Percentiles rank a stretch among this genome's conserved stretches.
phyloP scores from a whole-genome alignment of 108 stramenopile species.

The Skeletonema menzelii region DNA sequence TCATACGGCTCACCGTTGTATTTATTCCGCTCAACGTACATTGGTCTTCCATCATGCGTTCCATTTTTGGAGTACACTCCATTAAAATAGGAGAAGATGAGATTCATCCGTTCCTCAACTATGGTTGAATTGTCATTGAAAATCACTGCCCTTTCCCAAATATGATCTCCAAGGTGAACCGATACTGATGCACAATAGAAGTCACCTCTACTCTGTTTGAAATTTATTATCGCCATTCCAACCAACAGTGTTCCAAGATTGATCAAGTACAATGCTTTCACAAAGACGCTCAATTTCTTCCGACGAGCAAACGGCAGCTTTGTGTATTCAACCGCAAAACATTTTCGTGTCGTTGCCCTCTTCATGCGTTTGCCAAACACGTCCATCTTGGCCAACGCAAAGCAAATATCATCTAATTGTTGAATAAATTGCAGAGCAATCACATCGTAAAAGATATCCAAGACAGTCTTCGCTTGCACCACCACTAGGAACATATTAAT shows the following conservation, averaged over 20 bases:
- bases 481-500: slow-evolving; percentile 4
- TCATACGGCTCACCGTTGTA: neutral
- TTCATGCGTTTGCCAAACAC: neutral
- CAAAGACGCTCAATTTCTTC: slow-evolving; percentile 20
- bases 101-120: neutral
- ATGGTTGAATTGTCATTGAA: neutral
- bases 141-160: slow-evolving; percentile 30
- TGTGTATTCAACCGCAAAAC: slow-evolving; percentile 22
- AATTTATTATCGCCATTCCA: slow-evolving; percentile 16
- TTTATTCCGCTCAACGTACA: slow-evolving; percentile 37
- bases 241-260: slow-evolving; percentile 14
- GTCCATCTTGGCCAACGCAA: slow-evolving; percentile 4
- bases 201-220: slow-evolving; percentile 10
- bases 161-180: slow-evolving; percentile 13
- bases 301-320: slow-evolving; percentile 13
- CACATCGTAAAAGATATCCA: slow-evolving; percentile 10
- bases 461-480: neutral
- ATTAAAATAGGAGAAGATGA: slow-evolving; percentile 41
- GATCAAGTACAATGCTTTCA: slow-evolving; percentile 26
- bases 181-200: slow-evolving; percentile 10
- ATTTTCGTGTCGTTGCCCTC: neutral
- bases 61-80: slow-evolving; percentile 31
- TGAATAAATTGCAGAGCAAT: slow-evolving; percentile 2
- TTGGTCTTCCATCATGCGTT: neutral
- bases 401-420: slow-evolving; percentile 4